Base-by-base conservation (phyloP, 768 basidiomycete species). In the Collybia sordida region DNA sequence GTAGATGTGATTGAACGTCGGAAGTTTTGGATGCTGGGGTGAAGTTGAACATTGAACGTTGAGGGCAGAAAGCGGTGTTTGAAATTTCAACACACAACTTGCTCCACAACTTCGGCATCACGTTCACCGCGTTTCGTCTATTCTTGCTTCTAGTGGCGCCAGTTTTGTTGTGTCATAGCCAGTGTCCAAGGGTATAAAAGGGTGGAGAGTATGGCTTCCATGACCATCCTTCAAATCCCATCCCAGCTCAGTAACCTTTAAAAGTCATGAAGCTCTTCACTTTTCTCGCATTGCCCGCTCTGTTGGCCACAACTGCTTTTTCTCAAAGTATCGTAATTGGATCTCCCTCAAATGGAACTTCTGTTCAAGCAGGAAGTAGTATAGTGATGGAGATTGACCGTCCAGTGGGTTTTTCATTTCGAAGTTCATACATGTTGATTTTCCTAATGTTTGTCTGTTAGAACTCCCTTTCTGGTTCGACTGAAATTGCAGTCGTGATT, bases 401-500 rank as follows among this genome's bases (percentile, higher is more conserved):
- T 45, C 78, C 77, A 3, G 80, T 82, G 59, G 17, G 77, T 65
- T 2, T 21, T 23, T 9, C 21, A 7, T 9, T 22, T 38, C 35
- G 4, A 25, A 9, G 14, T 19, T 43, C 36, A 37, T 8, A 3
- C 42, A 4, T 23, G 18, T 9, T 23, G 23, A 37, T 38, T 19
- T 14, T 36, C 24, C 12, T 57, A 37, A 15, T n/a, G 4, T n/a
- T 25, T 44, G 78, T 75, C 59, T 72, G 45, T 43, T 31, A 31
- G 31, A 31, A 31, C 9, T 31, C 64, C 6, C 57, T 76, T 18
- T 64, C 72, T 1, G 64, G 65, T 9, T 72, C 73, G 8, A 62
- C 59, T 31, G 77, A 80, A 50, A 70, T 81, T 2, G 75, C 71
- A 12, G 59, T 81, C 43, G 72, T 72, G 23, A 71, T 81, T 45